phyloP scores from a whole-genome alignment of 2,329 filamentous ascomycete genomes.

The Scopulariopsis brevicaulis region DNA sequence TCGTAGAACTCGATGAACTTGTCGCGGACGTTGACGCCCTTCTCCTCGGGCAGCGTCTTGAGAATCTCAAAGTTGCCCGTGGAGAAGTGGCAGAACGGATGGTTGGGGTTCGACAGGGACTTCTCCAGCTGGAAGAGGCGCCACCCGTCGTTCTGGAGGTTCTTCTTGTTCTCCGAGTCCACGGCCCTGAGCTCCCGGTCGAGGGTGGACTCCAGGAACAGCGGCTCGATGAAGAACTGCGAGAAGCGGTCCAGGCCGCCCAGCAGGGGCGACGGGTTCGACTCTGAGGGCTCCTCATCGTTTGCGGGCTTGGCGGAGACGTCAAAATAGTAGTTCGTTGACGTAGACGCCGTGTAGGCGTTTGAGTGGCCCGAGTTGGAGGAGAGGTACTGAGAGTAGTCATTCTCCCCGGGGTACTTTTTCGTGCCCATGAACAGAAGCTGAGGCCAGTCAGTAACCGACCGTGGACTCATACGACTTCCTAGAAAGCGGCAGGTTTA shows the following conservation, averaged over 20 bases:
- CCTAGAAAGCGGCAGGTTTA: background rate
- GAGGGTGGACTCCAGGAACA: conserved; percentile 75
- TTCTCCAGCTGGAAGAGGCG: conserved; percentile 80
- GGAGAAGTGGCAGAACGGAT: conserved; percentile 85
- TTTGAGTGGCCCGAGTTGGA: conserved; percentile 87
- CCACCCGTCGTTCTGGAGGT: conserved; percentile 84
- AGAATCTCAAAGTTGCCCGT: conserved; percentile 82
- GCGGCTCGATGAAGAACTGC: conserved; percentile 82
- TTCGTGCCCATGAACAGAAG: conserved; percentile 97
- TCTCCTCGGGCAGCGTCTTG: conserved; percentile 67
- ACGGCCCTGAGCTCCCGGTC: conserved; percentile 83
- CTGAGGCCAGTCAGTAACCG: conserved; percentile 18
- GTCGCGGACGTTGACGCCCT: conserved; percentile 73
- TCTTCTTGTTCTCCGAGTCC: conserved; percentile 97
- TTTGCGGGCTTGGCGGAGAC: conserved; percentile 69
- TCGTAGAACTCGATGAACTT: conserved; percentile 90
- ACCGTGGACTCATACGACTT: background rate
- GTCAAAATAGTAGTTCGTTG: conserved; percentile 98
- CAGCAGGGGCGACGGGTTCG: conserved; percentile 52
- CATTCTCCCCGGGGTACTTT: conserved; percentile 94
- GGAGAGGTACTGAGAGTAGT: conserved; percentile 86
- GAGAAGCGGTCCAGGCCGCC: conserved; percentile 85
- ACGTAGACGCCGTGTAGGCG: conserved; percentile 85
- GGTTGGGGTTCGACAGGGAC: conserved; percentile 73
- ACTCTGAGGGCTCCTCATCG: conserved; percentile 39